Conservation (phyloP, 352 stramenopile species). For the Phytophthora agathidicida region DNA sequence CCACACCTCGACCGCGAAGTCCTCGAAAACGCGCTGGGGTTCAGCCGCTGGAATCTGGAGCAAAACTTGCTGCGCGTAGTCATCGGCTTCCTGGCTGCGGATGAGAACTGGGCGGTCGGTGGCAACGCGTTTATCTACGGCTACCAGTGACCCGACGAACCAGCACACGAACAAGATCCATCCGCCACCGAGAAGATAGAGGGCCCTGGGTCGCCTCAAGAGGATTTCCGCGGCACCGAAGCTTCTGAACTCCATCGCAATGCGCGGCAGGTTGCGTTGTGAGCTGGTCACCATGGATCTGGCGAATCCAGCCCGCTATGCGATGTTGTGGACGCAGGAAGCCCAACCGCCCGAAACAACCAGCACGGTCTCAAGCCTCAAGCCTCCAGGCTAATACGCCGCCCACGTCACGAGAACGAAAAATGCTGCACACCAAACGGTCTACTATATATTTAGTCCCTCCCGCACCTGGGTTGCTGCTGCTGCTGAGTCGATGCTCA, state of each 20-base stretch:
- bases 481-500: conserved; percentile 15
- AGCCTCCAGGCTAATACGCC: conserved; percentile 5
- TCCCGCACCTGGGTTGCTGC: too few species aligned
- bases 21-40: not conserved
- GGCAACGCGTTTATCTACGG: conserved; percentile 13
- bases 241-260: conserved; percentile 26
- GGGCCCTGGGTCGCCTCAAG: conserved; percentile 11
- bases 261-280: conserved; percentile 17
- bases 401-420: conserved; percentile 20
- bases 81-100: conserved; percentile 16
- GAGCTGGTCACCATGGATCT: not conserved
- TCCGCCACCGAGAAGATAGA: conserved; percentile 28
- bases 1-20: conserved; percentile 23
- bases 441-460: conserved; percentile 47
- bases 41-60: conserved; percentile 25
- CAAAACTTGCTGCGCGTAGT: conserved; percentile 22
- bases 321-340: conserved; percentile 3
- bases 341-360: conserved; percentile 24
- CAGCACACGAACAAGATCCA: conserved; percentile 39
- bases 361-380: conserved; percentile 11
- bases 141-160: conserved; percentile 29
- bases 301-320: too few species aligned
- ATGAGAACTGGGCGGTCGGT: conserved; percentile 14
- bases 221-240: conserved; percentile 1
- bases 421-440: conserved; percentile 36